phyloP scores from a whole-genome alignment of 2,329 filamentous ascomycete species.

The Diaporthe amygdali region DNA sequence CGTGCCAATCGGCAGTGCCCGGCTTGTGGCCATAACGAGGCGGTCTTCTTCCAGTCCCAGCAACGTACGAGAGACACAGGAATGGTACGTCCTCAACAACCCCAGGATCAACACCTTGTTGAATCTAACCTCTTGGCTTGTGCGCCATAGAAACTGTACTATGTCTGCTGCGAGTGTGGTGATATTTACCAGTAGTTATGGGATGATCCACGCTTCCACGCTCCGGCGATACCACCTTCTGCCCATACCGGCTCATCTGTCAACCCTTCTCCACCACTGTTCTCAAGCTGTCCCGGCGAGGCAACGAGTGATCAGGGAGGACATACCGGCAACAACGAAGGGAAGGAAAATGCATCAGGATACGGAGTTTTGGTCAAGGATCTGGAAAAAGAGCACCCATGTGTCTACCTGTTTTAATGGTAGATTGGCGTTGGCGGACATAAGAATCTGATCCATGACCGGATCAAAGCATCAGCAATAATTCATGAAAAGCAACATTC shows the following conservation, averaged over 20 bases:
- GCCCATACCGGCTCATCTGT: neutral
- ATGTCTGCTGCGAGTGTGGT: constrained; percentile 93
- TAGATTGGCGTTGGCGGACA: constrained; percentile 1
- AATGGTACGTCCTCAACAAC: constrained; percentile 75
- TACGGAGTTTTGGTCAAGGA: neutral
- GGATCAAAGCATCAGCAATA: neutral
- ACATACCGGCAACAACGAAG: neutral
- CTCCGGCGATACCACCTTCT: neutral
- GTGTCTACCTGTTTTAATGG: neutral
- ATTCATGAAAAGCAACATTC: neutral
- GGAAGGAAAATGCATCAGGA: neutral
- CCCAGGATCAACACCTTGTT: neutral
- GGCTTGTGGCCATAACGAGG: constrained; percentile 83
- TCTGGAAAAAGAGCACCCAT: neutral
- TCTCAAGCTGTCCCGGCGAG: no score
- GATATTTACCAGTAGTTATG: constrained; percentile 72
- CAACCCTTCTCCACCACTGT: neutral
- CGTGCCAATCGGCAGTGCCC: constrained; percentile 87
- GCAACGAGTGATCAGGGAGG: neutral
- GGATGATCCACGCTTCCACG: neutral
- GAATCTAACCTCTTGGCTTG: neutral
- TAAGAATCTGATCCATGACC: neutral
- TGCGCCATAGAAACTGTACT: constrained; percentile 78
- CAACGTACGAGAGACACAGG: constrained; percentile 96
- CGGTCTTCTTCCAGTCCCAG: constrained; percentile 98